Percentiles rank a stretch among this genome's conserved stretches.
phyloP scores from a whole-genome alignment of 1,284 basidiomycete genomes.

The Cutaneotrichosporon arboriforme region DNA sequence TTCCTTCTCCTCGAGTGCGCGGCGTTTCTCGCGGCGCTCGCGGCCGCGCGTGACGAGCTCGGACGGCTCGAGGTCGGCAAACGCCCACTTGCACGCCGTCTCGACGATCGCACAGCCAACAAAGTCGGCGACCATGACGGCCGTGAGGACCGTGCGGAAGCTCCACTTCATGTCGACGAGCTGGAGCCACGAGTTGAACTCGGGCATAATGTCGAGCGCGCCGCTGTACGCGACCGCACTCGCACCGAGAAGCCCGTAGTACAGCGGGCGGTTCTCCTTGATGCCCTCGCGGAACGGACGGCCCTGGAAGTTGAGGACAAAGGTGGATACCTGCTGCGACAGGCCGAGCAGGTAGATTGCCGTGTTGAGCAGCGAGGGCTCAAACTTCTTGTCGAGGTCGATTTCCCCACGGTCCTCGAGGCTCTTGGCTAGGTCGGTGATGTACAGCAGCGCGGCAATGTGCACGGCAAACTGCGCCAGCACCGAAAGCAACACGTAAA shows the following conservation, averaged over 20 bases:
- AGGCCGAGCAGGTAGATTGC: constrained; percentile 89
- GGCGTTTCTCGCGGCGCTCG: constrained; percentile 59
- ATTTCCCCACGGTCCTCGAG: constrained; percentile 72
- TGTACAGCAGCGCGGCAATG: constrained; percentile 80
- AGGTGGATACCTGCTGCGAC: constrained; percentile 92
- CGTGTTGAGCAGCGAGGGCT: constrained; percentile 85
- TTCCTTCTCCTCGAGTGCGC: constrained; percentile 40
- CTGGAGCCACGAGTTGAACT: constrained; percentile 94
- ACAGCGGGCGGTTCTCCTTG: constrained; percentile 84
- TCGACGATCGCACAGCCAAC: constrained; percentile 82
- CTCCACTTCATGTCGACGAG: constrained; percentile 80
- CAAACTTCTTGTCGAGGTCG: constrained; percentile 90
- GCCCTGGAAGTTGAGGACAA: constrained; percentile 94
- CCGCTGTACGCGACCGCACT: constrained; percentile 86
- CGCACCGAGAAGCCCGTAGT: constrained; percentile 80
- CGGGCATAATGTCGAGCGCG: constrained; percentile 86
- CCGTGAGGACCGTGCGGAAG: constrained; percentile 72
- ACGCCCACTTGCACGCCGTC: constrained; percentile 72
- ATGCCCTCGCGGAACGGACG: constrained; percentile 95
- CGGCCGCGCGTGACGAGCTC: constrained; percentile 75
- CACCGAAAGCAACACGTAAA: constrained; percentile 86
- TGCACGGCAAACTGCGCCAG: constrained; percentile 86
- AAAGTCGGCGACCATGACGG: constrained; percentile 82
- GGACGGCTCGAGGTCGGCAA: constrained; percentile 83
- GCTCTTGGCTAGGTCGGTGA: constrained; percentile 71